Base-by-base conservation (phyloP, 169 alveolate species). In the Plasmodium fragile region DNA sequence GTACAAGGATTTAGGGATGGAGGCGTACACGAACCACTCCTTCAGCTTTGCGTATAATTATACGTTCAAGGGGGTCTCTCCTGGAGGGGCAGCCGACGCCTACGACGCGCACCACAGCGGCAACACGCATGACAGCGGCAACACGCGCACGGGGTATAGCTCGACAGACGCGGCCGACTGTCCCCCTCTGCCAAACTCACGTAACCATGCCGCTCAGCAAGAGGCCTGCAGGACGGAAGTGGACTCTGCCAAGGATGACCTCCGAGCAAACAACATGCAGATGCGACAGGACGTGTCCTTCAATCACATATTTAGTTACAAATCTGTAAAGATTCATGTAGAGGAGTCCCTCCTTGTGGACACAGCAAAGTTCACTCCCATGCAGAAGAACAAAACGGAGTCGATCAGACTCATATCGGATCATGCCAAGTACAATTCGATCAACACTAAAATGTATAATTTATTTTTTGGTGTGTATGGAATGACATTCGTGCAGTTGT, bases 381-480 rank as follows among this genome's bases (percentile, higher is more conserved):
- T 89, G 49, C 94, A 89, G 18, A 89, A 78, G 13, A 89, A 89
- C 72, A 89, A 89, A 77, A 89, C 36, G 59, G 72, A 30, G 34
- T 53, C 65, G 16, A 85, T 85, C 10, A 73, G 79, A 41, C 30
- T 85, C 32, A 22, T 16, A 16, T 32, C 78, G 41, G 82, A 78
- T 18, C 71, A 49, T 8, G 4, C 52, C 13, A 89, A 77, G 32
- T 39, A 59, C 72, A 78, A 81, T 81, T 70, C 79, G 18, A 81
- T 91, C 36, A 91, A 91, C 59, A 80, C 83, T 7, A 70, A 80
- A 30, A 70, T 91, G 94, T 91, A 91, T 59, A 91, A 91, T 91
- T 25, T 91, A 22, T 91, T 91, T 91, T 91, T 79, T 25, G 94
- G 94, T 3, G 30, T 80, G 10, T 91, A 91, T 81, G 94, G 94